A percentile compares a stretch with the other conserved stretches of the same genome.
Evolutionary conservation across 805 yeast genomes (phyloP).

Genomic region (Naumovozyma baii): DNA sequence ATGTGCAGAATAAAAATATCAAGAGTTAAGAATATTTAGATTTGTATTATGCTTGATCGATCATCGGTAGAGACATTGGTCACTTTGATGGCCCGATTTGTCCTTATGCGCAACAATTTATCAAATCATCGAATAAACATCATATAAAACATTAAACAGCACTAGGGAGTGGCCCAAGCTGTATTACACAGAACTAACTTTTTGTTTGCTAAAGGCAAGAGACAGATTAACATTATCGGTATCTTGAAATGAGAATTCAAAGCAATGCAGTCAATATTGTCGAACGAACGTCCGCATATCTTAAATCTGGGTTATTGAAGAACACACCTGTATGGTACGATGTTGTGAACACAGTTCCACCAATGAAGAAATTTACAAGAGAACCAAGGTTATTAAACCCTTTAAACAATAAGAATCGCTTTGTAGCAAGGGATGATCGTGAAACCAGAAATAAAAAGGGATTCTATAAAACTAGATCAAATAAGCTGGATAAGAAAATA

Average conservation of each 20-base stretch:
- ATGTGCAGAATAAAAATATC: too few species aligned
- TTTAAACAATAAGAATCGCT: constrained; percentile 4
- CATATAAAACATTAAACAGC: too few species aligned
- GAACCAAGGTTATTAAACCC: constrained; percentile 24
- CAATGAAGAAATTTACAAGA: constrained; percentile 45
- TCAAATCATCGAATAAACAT: not conserved
- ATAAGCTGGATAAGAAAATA: constrained; percentile 13
- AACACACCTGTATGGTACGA: constrained; percentile 83
- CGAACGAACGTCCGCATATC: constrained; percentile 68
- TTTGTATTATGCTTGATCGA: not conserved
- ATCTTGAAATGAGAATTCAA: constrained; percentile 52
- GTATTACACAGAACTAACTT: too few species aligned
- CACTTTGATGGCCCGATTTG: not conserved
- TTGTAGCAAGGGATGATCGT: constrained; percentile 11
- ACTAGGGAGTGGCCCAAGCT: too few species aligned
- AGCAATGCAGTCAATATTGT: constrained; percentile 68
- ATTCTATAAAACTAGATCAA: constrained; percentile 30
- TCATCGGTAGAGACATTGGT: not conserved
- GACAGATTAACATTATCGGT: too few species aligned
- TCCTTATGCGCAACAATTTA: not conserved
- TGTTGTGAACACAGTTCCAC: constrained; percentile 77
- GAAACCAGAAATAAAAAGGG: constrained; percentile 11
- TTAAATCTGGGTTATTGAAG: constrained; percentile 58
- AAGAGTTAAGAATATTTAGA: too few species aligned
- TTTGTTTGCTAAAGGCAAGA: too few species aligned